Conservation (phyloP, 768 basidiomycete genomes). For the Sistotremastrum niveocremeum region DNA sequence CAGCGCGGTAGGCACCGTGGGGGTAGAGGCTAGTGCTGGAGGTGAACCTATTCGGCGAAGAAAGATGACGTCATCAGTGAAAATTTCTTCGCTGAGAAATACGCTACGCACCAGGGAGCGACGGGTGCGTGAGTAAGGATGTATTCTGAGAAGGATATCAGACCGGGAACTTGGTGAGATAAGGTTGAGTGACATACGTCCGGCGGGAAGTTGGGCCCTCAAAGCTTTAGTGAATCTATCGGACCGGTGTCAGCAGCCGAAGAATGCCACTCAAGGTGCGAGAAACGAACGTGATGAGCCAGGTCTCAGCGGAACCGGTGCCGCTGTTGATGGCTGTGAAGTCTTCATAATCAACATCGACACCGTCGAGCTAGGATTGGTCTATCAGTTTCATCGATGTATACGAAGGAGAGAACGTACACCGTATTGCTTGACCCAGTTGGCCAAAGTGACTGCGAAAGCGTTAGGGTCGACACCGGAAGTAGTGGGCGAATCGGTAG, state of each 20-base stretch:
- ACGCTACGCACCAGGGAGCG: too few species aligned
- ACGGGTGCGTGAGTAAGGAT: constrained; percentile 10
- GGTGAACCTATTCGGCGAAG: too few species aligned
- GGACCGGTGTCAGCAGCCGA: too few species aligned
- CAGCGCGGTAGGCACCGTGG: neutral
- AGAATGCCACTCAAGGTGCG: too few species aligned
- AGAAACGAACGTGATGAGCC: constrained; percentile 18
- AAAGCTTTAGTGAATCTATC: constrained; percentile 19
- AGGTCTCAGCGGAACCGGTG: constrained; percentile 36
- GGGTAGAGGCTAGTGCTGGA: too few species aligned
- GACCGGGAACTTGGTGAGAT: too few species aligned
- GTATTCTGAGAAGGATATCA: constrained; percentile 1
- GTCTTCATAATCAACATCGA: constrained; percentile 71
- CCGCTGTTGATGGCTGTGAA: constrained; percentile 45
- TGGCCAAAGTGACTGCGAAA: constrained; percentile 3
- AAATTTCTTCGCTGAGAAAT: too few species aligned
- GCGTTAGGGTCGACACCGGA: constrained; percentile 2
- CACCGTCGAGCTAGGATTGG: constrained; percentile 37
- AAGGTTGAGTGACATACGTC: too few species aligned
- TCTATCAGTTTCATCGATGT: too few species aligned
- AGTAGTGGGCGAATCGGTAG: constrained; percentile 14
- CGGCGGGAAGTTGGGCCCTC: constrained; percentile 19
- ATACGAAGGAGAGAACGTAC: neutral
- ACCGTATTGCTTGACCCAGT: constrained; percentile 7
- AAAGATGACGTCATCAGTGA: too few species aligned